Percentiles rank a stretch among this genome's conserved stretches.
These are phyloP conservation scores for Arthroderma sp. DNA, from an alignment of 2,329 filamentous ascomycete species.

Conservation along the genomic window DNA sequence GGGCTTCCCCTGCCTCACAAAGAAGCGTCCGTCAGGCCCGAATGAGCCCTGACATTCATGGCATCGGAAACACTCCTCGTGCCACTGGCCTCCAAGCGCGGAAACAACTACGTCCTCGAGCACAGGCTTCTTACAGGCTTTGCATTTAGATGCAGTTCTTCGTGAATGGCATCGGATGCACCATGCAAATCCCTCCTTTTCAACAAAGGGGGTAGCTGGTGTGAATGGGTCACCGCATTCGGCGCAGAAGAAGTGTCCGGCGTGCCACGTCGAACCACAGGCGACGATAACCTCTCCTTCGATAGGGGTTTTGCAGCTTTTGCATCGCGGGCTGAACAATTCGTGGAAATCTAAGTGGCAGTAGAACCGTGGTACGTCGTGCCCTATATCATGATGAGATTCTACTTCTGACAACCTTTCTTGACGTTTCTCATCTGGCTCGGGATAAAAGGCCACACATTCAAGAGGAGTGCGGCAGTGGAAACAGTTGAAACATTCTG, in stretches of 20 bases:
- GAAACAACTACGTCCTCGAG: conserved; percentile 82
- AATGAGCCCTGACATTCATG: conserved; percentile 51
- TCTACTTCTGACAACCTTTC: conserved; percentile 58
- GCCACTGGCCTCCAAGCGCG: conserved; percentile 86
- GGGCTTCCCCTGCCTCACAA: conserved; percentile 45
- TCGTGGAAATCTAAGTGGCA: conserved; percentile 99
- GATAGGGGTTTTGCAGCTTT: conserved; percentile 92
- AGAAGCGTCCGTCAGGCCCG: conserved; percentile 49
- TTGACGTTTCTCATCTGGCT: conserved; percentile 60
- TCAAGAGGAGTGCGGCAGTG: conserved; percentile 79
- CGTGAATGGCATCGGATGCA: conserved; percentile 88
- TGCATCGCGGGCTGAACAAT: conserved; percentile 80
- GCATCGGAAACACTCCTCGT: conserved; percentile 83
- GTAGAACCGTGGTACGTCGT: conserved; percentile 58
- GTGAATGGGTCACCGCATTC: conserved; percentile 81
- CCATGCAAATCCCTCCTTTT: conserved; percentile 97
- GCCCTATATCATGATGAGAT: conserved; percentile 47
- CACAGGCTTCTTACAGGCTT: conserved; percentile 70
- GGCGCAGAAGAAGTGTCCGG: conserved; percentile 96
- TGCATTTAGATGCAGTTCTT: conserved; percentile 79
- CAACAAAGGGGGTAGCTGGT: conserved; percentile 65
- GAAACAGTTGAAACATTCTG: conserved; percentile 83
- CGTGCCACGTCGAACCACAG: conserved; percentile 91
- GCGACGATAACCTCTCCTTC: conserved; percentile 89
- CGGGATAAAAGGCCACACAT: conserved; percentile 90